A percentile compares a stretch with the other conserved stretches of the same genome.
Evolutionary conservation across 1,139 yeast species (phyloP).

Genomic region (Suzukiozyma palmioleophila): DNA sequence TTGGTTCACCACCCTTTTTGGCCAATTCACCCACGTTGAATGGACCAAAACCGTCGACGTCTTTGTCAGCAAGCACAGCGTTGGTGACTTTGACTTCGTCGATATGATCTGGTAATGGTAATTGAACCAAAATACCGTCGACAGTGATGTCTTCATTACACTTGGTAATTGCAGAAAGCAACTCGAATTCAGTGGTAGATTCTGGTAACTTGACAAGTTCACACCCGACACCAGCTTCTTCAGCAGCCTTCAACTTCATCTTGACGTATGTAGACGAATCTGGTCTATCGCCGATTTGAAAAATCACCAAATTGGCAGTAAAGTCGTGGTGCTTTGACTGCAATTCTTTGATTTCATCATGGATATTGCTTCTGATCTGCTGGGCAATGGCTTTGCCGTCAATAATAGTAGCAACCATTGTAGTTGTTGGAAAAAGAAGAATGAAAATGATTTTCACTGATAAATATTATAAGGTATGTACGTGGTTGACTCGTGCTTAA

Average conservation of each 20-base stretch:
- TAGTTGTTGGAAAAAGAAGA: constrained; percentile 4
- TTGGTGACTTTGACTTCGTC: constrained; percentile 76
- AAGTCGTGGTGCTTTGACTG: constrained; percentile 58
- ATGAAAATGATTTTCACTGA: constrained; percentile 1
- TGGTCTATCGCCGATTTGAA: constrained; percentile 87
- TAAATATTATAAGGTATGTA: not conserved
- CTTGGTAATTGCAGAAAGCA: constrained; percentile 53
- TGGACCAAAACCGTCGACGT: constrained; percentile 95
- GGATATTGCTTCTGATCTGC: constrained; percentile 44
- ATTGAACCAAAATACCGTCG: constrained; percentile 87
- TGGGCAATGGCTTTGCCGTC: constrained; percentile 74
- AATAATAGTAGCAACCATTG: constrained; percentile 40
- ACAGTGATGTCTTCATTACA: constrained; percentile 67
- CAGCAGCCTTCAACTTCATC: constrained; percentile 91
- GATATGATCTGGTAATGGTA: constrained; percentile 82
- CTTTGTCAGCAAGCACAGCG: constrained; percentile 74
- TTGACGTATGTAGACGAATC: constrained; percentile 93
- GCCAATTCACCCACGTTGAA: constrained; percentile 87
- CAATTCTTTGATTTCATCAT: constrained; percentile 50
- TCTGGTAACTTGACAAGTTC: constrained; percentile 66
- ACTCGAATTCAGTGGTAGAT: constrained; percentile 49
- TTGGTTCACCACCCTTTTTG: constrained; percentile 83
- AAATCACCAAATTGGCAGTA: constrained; percentile 73
- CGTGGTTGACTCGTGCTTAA: not conserved
- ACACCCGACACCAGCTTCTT: constrained; percentile 76